Evolutionary conservation across 106 monocot genomes (phyloP), one percentile per base, ranked within the genome.

Genomic region (Agapanthus africanus): DNA sequence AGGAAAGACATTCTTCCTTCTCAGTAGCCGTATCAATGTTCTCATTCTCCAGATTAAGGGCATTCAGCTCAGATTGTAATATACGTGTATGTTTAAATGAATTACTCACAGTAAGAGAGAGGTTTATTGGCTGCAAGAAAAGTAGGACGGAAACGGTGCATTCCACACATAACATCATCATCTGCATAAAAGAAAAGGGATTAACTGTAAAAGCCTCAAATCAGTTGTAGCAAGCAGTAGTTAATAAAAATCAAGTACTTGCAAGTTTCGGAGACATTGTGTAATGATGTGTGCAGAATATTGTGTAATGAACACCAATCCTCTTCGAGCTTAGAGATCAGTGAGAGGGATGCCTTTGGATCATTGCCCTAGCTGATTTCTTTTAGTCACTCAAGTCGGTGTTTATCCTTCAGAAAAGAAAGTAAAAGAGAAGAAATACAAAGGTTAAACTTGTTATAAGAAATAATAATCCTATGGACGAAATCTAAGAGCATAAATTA

Each of bases 291-390:
- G 44, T 64, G 80, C 54, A 76, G 54, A 65, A 88, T 81, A 72
- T 85, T 85, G 68, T 88, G 92, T 34, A 74, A 44, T 50, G 63
- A 79, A 54, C 92, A 93, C 92, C 92, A 93, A 70, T 93, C 85
- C 51, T 85, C 88, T 77, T 93, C 92, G 75, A 85, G 71, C 36
- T 80, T 68, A 50, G 72, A 0, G 33, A 77, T 70, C n/a, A 65
- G 18, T 59, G 57, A 49, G 41, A 50, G 34, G 22, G 79, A 56
- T 38, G 15, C 34, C 54, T 68, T 72, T 33, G 63, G 34, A 54
- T 77, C 74, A 57, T 70, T 71, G 73, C 49, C 69, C 7, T 79
- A 78, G 49, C 67, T 42, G 40, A 85, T 64, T 38, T 88, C 73
- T 50, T 79, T 85, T 37, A 93, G 42, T 9, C 41, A 70, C 56